Conservation (phyloP, 441 rosid species). For the Brassica hybrid region DNA sequence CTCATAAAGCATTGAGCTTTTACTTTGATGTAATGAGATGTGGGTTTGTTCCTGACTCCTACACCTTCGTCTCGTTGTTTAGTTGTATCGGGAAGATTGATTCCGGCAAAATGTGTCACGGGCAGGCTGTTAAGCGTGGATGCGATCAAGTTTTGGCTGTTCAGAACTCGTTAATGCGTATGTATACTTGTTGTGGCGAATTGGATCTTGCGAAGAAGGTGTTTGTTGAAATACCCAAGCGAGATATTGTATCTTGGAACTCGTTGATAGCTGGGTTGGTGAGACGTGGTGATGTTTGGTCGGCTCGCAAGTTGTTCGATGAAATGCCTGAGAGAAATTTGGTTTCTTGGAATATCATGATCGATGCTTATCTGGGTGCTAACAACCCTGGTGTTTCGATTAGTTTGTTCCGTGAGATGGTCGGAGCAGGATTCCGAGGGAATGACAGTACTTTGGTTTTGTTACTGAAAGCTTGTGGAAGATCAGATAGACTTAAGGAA, state of each 20-base stretch:
- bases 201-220: slow-evolving; percentile 47
- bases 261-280: slow-evolving; percentile 38
- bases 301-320: slow-evolving; percentile 55
- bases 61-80: slow-evolving; percentile 61
- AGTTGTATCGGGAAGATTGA: slow-evolving; percentile 52
- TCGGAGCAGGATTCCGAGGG: slow-evolving; percentile 39
- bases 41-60: slow-evolving; percentile 67
- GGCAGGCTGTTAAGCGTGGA: slow-evolving; percentile 63
- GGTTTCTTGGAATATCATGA: slow-evolving; percentile 60
- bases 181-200: slow-evolving; percentile 52
- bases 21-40: slow-evolving; percentile 50
- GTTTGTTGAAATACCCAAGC: slow-evolving; percentile 50
- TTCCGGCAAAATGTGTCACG: slow-evolving; percentile 60
- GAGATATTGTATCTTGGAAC: slow-evolving; percentile 59
- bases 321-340: slow-evolving; percentile 48
- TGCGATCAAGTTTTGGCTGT: slow-evolving; percentile 55
- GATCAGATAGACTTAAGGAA: slow-evolving; percentile 58
- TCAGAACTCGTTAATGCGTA: slow-evolving; percentile 57
- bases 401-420: slow-evolving; percentile 57
- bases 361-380: slow-evolving; percentile 47
- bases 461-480: slow-evolving; percentile 52
- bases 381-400: slow-evolving; percentile 58
- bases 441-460: slow-evolving; percentile 44
- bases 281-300: slow-evolving; percentile 35
- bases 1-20: slow-evolving; percentile 49